These are phyloP conservation scores for Nicotiana paniculata DNA, from an alignment of 257 asterid species.

Conservation along the genomic window DNA sequence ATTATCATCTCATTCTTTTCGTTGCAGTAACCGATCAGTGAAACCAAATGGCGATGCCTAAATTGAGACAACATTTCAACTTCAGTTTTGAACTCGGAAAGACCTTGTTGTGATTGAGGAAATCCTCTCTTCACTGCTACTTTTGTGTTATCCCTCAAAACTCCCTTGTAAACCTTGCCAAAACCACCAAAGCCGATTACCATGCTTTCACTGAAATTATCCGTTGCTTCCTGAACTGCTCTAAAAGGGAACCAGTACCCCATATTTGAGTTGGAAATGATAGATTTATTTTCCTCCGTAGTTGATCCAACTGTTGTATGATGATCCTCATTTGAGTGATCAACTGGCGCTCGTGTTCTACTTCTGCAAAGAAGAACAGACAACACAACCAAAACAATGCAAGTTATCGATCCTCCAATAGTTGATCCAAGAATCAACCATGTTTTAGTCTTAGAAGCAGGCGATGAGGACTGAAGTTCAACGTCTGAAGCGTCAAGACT, in stretches of 20 bases:
- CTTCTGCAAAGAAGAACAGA: constrained; percentile 14
- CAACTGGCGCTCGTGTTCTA: constrained; percentile 5
- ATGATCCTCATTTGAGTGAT: constrained; percentile 17
- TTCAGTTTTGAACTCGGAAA: constrained; percentile 34
- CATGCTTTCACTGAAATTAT: constrained; percentile 25
- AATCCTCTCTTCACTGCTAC: constrained; percentile 40
- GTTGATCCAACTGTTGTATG: background rate
- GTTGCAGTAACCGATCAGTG: constrained; percentile 37
- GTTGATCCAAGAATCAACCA: constrained; percentile 26
- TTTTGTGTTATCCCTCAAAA: constrained; percentile 24
- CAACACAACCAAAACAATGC: constrained; percentile 10
- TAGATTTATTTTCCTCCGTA: constrained; percentile 1
- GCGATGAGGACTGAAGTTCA: background rate
- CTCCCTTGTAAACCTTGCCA: constrained; percentile 36
- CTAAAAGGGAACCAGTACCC: constrained; percentile 33
- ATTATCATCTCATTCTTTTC: constrained; percentile 36
- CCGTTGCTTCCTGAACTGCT: constrained; percentile 33
- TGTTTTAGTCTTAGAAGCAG: constrained; percentile 21
- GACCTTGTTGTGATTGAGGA: constrained; percentile 24
- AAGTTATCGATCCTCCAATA: constrained; percentile 15
- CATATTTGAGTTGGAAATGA: constrained; percentile 21
- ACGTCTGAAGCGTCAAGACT: constrained; percentile 32
- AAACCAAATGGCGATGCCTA: constrained; percentile 40
- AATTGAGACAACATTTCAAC: constrained; percentile 37
- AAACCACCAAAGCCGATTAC: constrained; percentile 41